These are phyloP conservation scores for Beauveria pseudobassiana DNA, from an alignment of 2,329 filamentous ascomycete genomes.

Conservation along the genomic window DNA sequence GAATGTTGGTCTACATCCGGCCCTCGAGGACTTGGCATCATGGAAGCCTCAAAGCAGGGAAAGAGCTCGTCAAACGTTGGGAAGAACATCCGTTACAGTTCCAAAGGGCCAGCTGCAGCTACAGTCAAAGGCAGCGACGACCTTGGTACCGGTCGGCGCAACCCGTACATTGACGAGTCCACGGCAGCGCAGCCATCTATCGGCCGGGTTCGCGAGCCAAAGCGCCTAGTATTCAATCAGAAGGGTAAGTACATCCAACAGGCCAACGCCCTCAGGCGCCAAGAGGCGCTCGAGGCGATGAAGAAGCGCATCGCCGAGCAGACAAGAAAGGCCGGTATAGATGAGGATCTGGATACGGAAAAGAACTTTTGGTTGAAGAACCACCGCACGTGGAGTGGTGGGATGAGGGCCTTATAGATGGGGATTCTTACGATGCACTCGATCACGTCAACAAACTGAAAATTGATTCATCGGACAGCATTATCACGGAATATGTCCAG, in stretches of 20 bases:
- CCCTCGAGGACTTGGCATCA: slow-evolving; percentile 52
- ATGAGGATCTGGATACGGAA: slow-evolving; percentile 82
- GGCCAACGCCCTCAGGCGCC: slow-evolving; percentile 78
- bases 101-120: slow-evolving; percentile 18
- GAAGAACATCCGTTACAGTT: slow-evolving; percentile 1
- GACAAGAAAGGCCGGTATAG: slow-evolving; percentile 83
- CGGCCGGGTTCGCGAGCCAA: slow-evolving; percentile 58
- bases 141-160: slow-evolving; percentile 28
- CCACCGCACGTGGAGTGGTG: slow-evolving; percentile 95
- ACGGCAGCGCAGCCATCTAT: slow-evolving; percentile 50
- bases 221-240: slow-evolving; percentile 81
- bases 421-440: slow-evolving; percentile 65
- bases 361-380: slow-evolving; percentile 79
- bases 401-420: slow-evolving; percentile 81
- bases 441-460: slow-evolving; percentile 60
- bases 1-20: slow-evolving; percentile 70
- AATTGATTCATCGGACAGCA: slow-evolving; percentile 69
- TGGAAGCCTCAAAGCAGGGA: slow-evolving; percentile 31
- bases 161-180: slow-evolving; percentile 77
- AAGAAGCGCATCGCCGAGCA: slow-evolving; percentile 87
- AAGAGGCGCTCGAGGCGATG: slow-evolving; percentile 86
- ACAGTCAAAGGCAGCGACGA: slow-evolving; percentile 10
- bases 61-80: neutral
- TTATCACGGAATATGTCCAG: slow-evolving; percentile 86
- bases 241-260: slow-evolving; percentile 97